phyloP scores from a whole-genome alignment of 2,329 filamentous ascomycete species.

The Grosmannia serpens region DNA sequence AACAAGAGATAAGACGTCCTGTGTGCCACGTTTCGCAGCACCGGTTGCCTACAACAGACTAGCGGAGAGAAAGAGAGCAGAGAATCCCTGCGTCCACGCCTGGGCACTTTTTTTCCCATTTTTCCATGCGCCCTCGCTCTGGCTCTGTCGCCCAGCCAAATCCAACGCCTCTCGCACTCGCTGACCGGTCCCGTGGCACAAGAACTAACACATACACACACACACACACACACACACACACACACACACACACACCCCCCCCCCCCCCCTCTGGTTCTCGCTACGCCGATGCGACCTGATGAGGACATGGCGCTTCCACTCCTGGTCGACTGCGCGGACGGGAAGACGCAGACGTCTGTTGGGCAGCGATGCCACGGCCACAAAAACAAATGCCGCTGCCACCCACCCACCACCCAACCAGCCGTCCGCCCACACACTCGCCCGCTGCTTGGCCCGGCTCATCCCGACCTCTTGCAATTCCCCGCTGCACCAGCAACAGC shows the following conservation, averaged over 20 bases:
- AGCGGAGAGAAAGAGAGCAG: no score
- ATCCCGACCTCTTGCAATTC: background rate
- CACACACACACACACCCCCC: no score
- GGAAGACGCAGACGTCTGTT: background rate
- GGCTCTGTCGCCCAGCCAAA: background rate
- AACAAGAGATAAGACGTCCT: no score
- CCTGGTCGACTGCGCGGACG: background rate
- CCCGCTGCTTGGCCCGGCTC: background rate
- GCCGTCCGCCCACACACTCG: background rate
- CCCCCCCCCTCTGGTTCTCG: background rate
- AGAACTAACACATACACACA: no score
- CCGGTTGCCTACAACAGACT: no score
- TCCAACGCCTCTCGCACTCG: background rate
- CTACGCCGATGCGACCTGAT: background rate
- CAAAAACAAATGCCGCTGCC: background rate
- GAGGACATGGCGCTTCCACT: background rate
- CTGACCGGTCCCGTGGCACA: background rate
- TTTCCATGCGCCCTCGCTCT: no score
- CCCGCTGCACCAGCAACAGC: background rate
- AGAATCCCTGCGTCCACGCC: no score
- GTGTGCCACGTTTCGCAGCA: no score
- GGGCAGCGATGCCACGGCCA: background rate
- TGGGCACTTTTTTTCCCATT: no score
- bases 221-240: no score
- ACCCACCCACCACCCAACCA: background rate